These are phyloP conservation scores for Leishmania tarentolae DNA, from an alignment of 208 protist genomes.

Conservation along the genomic window DNA sequence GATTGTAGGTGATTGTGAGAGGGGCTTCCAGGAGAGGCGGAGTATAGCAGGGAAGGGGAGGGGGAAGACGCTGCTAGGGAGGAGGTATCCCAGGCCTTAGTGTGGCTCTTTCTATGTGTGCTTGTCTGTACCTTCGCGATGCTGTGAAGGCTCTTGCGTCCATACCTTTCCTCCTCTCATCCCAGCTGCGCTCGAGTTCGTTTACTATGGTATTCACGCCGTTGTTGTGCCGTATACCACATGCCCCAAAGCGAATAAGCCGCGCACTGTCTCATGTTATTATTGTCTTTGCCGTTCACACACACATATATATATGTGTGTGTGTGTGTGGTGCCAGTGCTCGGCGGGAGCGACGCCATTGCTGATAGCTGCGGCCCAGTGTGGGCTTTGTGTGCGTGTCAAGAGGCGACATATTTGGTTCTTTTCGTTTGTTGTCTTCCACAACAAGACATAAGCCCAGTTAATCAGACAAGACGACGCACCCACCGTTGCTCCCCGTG, in stretches of 20 bases:
- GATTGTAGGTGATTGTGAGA: not conserved
- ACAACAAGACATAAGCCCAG: not conserved
- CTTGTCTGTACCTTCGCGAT: not conserved
- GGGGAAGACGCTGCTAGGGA: not conserved
- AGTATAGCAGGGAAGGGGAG: not conserved
- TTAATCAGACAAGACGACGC: too few species aligned
- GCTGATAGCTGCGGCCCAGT: not conserved
- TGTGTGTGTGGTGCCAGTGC: not conserved
- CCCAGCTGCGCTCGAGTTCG: not conserved
- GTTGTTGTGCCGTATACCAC: not conserved
- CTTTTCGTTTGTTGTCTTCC: not conserved
- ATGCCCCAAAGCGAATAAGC: not conserved
- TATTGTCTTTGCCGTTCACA: not conserved
- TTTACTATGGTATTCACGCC: not conserved
- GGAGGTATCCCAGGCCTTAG: not conserved
- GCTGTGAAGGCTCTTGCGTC: not conserved
- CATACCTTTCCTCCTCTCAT: not conserved
- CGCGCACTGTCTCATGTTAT: not conserved
- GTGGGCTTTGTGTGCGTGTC: not conserved
- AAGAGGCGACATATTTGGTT: not conserved
- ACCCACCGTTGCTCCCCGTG: not conserved
- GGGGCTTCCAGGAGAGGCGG: not conserved
- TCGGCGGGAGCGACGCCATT: not conserved
- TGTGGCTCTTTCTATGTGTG: not conserved
- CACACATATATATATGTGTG: too few species aligned